Evolutionary conservation across 2,329 filamentous ascomycete species (phyloP).

Genomic region (Trichoderma citrinoviride): DNA sequence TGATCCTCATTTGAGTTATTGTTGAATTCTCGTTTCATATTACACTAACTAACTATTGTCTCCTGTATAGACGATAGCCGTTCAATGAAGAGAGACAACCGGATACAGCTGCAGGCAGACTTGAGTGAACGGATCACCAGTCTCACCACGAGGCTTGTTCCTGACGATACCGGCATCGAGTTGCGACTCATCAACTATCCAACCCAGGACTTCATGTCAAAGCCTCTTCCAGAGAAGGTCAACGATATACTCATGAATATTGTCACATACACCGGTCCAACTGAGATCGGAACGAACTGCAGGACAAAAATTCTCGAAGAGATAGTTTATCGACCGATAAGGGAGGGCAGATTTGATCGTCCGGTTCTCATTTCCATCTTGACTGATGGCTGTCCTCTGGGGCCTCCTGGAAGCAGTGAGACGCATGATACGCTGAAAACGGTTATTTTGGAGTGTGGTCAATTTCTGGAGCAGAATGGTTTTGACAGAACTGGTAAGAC

Average conservation of each 20-base stretch:
- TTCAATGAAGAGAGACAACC: background rate
- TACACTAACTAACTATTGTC: background rate
- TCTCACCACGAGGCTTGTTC: background rate
- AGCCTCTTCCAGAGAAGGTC: background rate
- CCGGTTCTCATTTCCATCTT: background rate
- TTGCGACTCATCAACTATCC: background rate
- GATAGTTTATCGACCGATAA: background rate
- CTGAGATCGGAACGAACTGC: background rate
- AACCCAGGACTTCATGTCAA: background rate
- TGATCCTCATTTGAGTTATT: background rate
- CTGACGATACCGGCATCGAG: background rate
- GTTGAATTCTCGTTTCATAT: too few species aligned
- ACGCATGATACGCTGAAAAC: background rate
- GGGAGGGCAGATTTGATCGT: background rate
- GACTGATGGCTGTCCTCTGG: background rate
- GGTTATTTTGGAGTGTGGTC: background rate
- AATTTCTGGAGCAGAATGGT: background rate
- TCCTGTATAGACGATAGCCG: background rate
- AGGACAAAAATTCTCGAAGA: background rate
- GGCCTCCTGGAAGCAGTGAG: background rate
- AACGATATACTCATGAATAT: background rate
- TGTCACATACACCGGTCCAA: background rate
- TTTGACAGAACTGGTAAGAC: background rate
- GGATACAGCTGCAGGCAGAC: background rate
- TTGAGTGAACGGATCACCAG: background rate